These are phyloP conservation scores for Coniochaeta sp. DNA, from an alignment of 2,329 filamentous ascomycete species.

Conservation along the genomic window DNA sequence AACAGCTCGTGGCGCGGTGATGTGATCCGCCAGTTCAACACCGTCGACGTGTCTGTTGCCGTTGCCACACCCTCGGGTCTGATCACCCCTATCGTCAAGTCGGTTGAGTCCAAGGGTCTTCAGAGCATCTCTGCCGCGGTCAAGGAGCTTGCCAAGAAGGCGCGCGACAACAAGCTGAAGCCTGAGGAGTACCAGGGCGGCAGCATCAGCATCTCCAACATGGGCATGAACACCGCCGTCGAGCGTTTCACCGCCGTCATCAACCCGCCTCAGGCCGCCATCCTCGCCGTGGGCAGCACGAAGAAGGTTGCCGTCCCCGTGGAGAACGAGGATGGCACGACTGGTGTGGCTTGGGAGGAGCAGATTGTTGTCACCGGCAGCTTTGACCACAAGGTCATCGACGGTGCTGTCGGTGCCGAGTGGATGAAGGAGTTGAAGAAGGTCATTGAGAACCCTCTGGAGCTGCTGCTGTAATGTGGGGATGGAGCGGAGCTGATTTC, in stretches of 20 bases:
- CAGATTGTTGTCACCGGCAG: slow-evolving; percentile 91
- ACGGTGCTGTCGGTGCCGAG: slow-evolving; percentile 92
- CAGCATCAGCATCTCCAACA: slow-evolving; percentile 99
- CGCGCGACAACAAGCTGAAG: slow-evolving; percentile 96
- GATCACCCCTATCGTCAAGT: slow-evolving; percentile 95
- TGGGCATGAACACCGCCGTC: slow-evolving; percentile 98
- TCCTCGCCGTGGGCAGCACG: slow-evolving; percentile 89
- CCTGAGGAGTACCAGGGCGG: slow-evolving; percentile 99
- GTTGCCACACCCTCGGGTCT: slow-evolving; percentile 89
- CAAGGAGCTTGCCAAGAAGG: slow-evolving; percentile 96
- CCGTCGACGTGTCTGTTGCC: slow-evolving; percentile 90
- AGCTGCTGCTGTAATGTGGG: slow-evolving; percentile 75
- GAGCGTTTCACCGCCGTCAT: slow-evolving; percentile 98
- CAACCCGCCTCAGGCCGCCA: slow-evolving; percentile 95
- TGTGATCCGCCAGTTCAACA: slow-evolving; percentile 87
- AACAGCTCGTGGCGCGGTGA: slow-evolving; percentile 94
- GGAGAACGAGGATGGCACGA: slow-evolving; percentile 75
- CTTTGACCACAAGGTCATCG: slow-evolving; percentile 99
- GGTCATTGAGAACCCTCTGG: slow-evolving; percentile 93
- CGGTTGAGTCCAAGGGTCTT: slow-evolving; percentile 79
- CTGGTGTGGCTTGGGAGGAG: slow-evolving; percentile 82
- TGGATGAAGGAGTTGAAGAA: slow-evolving; percentile 98
- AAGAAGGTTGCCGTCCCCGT: slow-evolving; percentile 89
- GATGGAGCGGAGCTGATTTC: not conserved
- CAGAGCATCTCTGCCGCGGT: slow-evolving; percentile 80